Conservation (phyloP, 2,329 filamentous ascomycete species). For the Ascomycota sp. region DNA sequence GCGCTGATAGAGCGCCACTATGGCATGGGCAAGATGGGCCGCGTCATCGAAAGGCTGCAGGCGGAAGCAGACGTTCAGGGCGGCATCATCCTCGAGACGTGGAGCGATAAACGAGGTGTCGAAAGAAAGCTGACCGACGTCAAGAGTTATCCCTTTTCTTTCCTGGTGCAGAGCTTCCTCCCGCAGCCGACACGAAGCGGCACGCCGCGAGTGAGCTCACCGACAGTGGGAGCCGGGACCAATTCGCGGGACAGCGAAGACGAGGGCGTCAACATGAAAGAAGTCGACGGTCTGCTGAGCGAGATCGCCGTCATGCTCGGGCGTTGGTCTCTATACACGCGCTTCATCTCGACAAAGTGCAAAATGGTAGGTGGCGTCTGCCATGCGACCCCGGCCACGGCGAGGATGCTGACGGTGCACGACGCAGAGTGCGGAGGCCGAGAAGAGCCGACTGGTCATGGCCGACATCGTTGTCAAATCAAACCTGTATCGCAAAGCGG, state of each 20-base stretch:
- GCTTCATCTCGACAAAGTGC: constrained; percentile 76
- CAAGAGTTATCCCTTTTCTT: constrained; percentile 95
- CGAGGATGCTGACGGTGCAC: neutral
- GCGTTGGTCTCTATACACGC: constrained; percentile 78
- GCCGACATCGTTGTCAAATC: constrained; percentile 63
- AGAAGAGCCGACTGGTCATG: constrained; percentile 37
- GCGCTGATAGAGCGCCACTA: constrained; percentile 87
- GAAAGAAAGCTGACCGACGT: constrained; percentile 81
- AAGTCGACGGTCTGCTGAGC: constrained; percentile 69
- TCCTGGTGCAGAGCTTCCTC: constrained; percentile 85
- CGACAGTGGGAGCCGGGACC: constrained; percentile 37
- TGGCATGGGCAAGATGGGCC: constrained; percentile 78
- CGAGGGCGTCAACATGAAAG: constrained; percentile 89
- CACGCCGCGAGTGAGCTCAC: constrained; percentile 54
- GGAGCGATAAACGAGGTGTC: constrained; percentile 73
- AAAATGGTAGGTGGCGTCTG: constrained; percentile 34
- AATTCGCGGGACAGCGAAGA: constrained; percentile 54
- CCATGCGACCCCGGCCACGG: neutral
- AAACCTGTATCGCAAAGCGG: constrained; percentile 60
- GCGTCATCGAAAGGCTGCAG: constrained; percentile 81
- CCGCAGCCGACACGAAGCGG: constrained; percentile 44
- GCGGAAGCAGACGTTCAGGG: constrained; percentile 91
- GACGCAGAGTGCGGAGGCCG: constrained; percentile 27
- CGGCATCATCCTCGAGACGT: constrained; percentile 86
- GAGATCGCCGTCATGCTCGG: constrained; percentile 86